These are phyloP conservation scores for Sordaria brevicollis DNA, from an alignment of 495 filamentous ascomycete genomes.

Conservation along the genomic window DNA sequence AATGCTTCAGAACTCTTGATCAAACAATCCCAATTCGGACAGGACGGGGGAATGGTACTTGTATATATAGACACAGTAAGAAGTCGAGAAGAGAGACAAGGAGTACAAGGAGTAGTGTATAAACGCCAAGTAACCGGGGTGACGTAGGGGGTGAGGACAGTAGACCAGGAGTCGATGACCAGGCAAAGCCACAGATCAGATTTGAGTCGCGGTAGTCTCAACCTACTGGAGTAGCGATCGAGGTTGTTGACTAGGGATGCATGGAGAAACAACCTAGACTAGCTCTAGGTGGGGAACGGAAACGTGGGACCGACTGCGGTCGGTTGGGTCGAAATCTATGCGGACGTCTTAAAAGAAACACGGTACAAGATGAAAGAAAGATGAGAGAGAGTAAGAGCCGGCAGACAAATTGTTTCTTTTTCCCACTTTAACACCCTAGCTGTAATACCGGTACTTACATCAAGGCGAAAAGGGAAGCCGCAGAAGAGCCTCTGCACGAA, in stretches of 20 bases:
- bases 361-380: background rate
- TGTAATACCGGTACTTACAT: background rate
- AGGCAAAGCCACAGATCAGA: constrained; percentile 1
- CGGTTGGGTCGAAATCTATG: constrained; percentile 2
- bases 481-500: constrained; percentile 18
- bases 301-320: constrained; percentile 4
- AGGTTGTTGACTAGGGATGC: constrained; percentile 1
- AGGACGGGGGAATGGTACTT: background rate
- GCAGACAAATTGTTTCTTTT: background rate
- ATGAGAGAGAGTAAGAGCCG: background rate
- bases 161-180: background rate
- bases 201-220: constrained; percentile 8
- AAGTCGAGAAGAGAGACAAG: background rate
- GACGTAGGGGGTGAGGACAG: constrained; percentile 1
- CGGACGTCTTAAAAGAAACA: background rate
- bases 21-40: background rate
- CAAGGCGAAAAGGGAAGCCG: constrained; percentile 12
- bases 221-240: background rate
- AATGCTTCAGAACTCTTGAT: background rate
- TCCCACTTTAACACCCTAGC: background rate
- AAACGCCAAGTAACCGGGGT: constrained; percentile 3
- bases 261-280: constrained; percentile 6
- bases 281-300: constrained; percentile 2
- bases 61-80: background rate
- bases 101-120: background rate